Percentiles rank a stretch among this genome's conserved stretches.
Evolutionary conservation across 2,329 filamentous ascomycete species (phyloP).

Genomic region (Dryadomyces quercivorus): DNA sequence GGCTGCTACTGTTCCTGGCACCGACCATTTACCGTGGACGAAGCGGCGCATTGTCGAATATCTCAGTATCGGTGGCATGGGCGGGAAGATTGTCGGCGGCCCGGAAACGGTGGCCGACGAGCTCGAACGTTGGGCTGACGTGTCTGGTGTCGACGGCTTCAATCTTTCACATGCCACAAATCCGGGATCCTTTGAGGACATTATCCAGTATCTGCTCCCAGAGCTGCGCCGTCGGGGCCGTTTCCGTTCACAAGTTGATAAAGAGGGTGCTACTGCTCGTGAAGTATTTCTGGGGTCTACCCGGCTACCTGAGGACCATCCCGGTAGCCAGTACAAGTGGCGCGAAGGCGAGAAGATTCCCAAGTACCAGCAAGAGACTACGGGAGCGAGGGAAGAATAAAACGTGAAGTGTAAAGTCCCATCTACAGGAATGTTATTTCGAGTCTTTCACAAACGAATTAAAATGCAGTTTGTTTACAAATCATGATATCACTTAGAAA

Average conservation of each 20-base stretch:
- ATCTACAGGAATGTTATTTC: no score
- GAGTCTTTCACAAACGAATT: no score
- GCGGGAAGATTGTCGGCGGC: slow-evolving; percentile 42
- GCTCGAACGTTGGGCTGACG: slow-evolving; percentile 53
- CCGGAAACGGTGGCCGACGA: slow-evolving; percentile 52
- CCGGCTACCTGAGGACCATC: slow-evolving; percentile 3
- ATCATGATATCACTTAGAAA: no score
- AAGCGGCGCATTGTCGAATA: slow-evolving; percentile 11
- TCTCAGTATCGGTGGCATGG: slow-evolving; percentile 12
- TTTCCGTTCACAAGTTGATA: background rate
- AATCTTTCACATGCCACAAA: slow-evolving; percentile 41
- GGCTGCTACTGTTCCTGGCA: slow-evolving; percentile 5
- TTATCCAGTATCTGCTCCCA: slow-evolving; percentile 50
- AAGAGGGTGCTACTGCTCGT: slow-evolving; percentile 6
- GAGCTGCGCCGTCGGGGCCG: slow-evolving; percentile 43
- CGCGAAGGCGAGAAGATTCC: background rate
- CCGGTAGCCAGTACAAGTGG: slow-evolving; percentile 4
- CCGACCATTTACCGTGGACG: slow-evolving; percentile 9
- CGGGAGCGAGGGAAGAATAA: no score
- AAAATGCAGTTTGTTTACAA: no score
- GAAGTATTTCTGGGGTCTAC: slow-evolving; percentile 6
- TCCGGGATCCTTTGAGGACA: slow-evolving; percentile 51
- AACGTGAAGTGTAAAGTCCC: no score
- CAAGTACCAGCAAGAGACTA: background rate
- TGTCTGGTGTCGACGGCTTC: slow-evolving; percentile 63